Conservation (phyloP, 768 basidiomycete species). For the Macrolepiota albuminosa region DNA sequence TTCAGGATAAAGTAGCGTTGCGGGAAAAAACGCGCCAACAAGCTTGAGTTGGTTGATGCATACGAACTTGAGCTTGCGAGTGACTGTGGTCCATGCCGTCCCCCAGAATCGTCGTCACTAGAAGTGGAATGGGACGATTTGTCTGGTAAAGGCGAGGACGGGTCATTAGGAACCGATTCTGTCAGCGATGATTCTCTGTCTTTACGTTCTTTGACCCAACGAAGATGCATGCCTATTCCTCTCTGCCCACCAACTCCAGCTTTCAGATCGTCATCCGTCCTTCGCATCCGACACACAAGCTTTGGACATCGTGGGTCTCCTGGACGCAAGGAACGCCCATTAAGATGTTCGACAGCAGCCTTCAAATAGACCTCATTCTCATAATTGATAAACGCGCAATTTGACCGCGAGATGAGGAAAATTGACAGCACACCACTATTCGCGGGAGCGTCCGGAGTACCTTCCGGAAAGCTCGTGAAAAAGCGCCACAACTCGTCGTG, state of each 20-base stretch:
- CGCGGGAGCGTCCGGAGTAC: not conserved
- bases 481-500: constrained; percentile 85
- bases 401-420: constrained; percentile 92
- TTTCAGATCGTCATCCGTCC: constrained; percentile 77
- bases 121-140: constrained; percentile 31
- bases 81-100: constrained; percentile 29
- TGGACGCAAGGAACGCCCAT: constrained; percentile 66
- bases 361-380: constrained; percentile 56
- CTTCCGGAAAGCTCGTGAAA: constrained; percentile 45
- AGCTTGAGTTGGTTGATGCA: constrained; percentile 80
- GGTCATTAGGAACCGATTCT: constrained; percentile 13
- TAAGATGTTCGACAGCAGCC: constrained; percentile 66
- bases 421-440: constrained; percentile 70
- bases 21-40: constrained; percentile 74
- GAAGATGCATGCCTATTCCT: constrained; percentile 76
- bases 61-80: constrained; percentile 52
- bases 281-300: constrained; percentile 79
- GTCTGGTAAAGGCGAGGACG: constrained; percentile 21
- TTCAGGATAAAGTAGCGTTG: constrained; percentile 92
- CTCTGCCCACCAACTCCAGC: constrained; percentile 92
- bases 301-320: constrained; percentile 68
- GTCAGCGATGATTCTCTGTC: constrained; percentile 15
- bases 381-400: constrained; percentile 93
- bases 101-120: constrained; percentile 35
- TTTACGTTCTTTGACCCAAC: constrained; percentile 69